Evolutionary conservation across 2,329 filamentous ascomycete genomes (phyloP).

Genomic region (Bipolaris zeicola): DNA sequence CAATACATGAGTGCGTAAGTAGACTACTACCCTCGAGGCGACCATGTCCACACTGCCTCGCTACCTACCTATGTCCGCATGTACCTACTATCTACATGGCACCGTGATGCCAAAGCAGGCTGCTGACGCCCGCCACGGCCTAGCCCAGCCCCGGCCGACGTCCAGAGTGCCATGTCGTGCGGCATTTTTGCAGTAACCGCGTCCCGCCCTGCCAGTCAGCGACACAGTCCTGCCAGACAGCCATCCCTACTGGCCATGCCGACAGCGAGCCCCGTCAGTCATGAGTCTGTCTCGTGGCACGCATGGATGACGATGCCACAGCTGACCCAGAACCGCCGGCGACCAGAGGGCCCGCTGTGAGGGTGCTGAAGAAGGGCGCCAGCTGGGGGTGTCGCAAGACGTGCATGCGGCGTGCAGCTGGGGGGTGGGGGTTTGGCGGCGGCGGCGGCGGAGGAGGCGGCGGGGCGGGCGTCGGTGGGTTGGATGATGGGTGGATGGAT

Average conservation of each 20-base stretch:
- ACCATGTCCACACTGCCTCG: no score
- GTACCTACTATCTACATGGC: neutral
- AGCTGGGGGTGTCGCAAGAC: slow-evolving; percentile 8
- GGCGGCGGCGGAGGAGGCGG: neutral
- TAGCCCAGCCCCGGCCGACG: slow-evolving; percentile 1
- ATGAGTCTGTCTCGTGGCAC: no score
- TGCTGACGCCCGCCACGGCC: slow-evolving; percentile 13
- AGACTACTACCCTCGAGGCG: no score
- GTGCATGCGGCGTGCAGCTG: slow-evolving; percentile 33
- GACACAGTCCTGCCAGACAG: no score
- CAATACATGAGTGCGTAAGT: neutral
- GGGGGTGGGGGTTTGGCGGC: slow-evolving; percentile 27
- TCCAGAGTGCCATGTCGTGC: slow-evolving; percentile 2
- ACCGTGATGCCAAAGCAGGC: slow-evolving; percentile 2
- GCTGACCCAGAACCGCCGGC: no score
- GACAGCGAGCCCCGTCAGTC: no score
- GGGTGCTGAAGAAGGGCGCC: slow-evolving; percentile 4
- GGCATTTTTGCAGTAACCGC: slow-evolving; percentile 22
- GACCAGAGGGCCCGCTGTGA: neutral
- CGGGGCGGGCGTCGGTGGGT: slow-evolving; percentile 5
- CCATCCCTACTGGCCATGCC: no score
- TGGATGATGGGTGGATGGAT: no score
- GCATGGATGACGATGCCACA: no score
- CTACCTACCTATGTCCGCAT: no score
- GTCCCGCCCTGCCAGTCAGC: no score